Evolutionary conservation across 768 basidiomycete genomes (phyloP), one percentile per base, ranked within the genome.

Genomic region (Phaffia tasmanica): DNA sequence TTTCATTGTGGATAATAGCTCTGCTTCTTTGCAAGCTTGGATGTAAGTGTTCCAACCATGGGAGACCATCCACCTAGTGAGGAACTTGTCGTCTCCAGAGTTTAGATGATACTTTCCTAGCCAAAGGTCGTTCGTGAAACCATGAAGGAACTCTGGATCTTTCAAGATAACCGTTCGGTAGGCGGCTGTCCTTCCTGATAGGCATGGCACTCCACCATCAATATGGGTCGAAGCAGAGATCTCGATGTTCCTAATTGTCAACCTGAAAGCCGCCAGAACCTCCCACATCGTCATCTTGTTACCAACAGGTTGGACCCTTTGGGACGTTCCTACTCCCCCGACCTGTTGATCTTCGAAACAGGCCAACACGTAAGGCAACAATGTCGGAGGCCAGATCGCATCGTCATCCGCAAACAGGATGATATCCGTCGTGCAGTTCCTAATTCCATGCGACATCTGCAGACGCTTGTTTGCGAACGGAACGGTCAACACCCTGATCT

Each of bases 21-120:
- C 90, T 19, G 71, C 86, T 77, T 89, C 87, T 74, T 82, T 83
- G 79, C 87, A 90, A 74, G 83, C 83, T 74, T 90, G 89, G 42
- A 93, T 88, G 75, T 89, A 92, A n/a, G 89, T 93, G 75, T 81
- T 86, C 91, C 92, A 94, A 19, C 90, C 89, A 72, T 93, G 90
- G 73, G 84, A 85, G 68, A 94, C 91, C 88, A 93, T 91, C 91
- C 92, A 94, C 55, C 91, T 80, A 21, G 92, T 97, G 74, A 94
- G 79, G 78, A 90, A 94, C 77, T 94, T 74, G 65, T 74, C 73
- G 77, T 92, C 90, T 27, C 90, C 89, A 3, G 88, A 90, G 76
- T 93, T 93, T 70, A 92, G 84, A 76, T 93, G 90, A 77, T 93
- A 94, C 78, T 91, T 93, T 64, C 86, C 88, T 47, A 91, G 77